Evolutionary conservation across 495 filamentous ascomycete genomes (phyloP).

Genomic region (Letharia lupina): DNA sequence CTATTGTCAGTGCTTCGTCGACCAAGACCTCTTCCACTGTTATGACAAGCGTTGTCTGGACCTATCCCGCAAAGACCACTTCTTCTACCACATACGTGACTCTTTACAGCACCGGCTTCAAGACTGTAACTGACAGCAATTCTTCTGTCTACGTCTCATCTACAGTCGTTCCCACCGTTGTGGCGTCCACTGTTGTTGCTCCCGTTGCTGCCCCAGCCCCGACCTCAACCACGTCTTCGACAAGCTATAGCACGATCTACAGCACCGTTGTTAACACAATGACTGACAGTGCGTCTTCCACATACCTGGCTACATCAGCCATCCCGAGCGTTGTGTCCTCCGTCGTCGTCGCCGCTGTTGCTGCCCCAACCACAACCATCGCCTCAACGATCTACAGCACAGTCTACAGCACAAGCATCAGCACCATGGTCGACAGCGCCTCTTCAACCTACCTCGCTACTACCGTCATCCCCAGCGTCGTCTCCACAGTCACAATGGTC

Average conservation of each 20-base stretch:
- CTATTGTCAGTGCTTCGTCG: constrained; percentile 47
- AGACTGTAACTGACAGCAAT: background rate
- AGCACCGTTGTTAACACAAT: background rate
- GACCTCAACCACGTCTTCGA: background rate
- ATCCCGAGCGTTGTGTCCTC: background rate
- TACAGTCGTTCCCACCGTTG: background rate
- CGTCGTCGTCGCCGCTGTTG: background rate
- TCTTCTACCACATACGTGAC: background rate
- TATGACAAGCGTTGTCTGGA: constrained; percentile 59
- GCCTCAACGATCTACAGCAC: constrained; percentile 1
- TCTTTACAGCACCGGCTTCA: constrained; percentile 45
- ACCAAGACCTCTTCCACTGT: constrained; percentile 23
- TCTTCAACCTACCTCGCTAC: constrained; percentile 79
- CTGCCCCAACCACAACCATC: constrained; percentile 1
- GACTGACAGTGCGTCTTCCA: background rate
- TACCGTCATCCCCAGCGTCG: constrained; percentile 72
- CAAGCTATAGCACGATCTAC: background rate
- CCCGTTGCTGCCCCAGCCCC: background rate
- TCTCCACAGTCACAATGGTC: constrained; percentile 72
- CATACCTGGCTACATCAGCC: background rate
- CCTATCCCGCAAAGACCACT: constrained; percentile 61
- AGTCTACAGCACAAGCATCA: constrained; percentile 5
- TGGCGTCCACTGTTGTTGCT: background rate
- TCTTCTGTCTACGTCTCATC: background rate
- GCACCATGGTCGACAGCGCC: constrained; percentile 75